These are phyloP conservation scores for Colletotrichum siamense DNA, from an alignment of 2,329 filamentous ascomycete species.

Conservation along the genomic window DNA sequence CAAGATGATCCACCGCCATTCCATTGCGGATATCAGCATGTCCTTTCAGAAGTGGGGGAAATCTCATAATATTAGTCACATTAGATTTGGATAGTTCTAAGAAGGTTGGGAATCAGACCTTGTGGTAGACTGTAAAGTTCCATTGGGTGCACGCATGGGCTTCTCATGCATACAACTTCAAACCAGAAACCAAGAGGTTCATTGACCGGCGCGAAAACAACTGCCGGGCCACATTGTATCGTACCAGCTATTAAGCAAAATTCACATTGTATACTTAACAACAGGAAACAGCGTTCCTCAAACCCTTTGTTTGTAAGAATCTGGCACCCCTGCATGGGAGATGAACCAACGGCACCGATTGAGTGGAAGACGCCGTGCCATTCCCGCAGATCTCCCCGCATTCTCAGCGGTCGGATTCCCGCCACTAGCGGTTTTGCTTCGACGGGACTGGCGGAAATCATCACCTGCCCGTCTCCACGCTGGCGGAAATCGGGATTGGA, in stretches of 20 bases:
- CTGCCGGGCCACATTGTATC: neutral
- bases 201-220: neutral
- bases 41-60: neutral
- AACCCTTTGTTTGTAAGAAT: neutral
- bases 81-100: neutral
- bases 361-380: neutral
- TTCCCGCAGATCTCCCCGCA: constrained; percentile 13
- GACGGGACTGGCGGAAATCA: constrained; percentile 10
- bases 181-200: neutral
- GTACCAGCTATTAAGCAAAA: rapidly evolving
- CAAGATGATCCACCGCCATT: neutral
- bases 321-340: neutral
- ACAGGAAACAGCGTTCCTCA: neutral
- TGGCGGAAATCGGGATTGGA: constrained; percentile 5
- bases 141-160: neutral
- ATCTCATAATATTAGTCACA: neutral
- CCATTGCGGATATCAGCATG: neutral
- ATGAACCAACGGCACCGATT: neutral
- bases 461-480: neutral
- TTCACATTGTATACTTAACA: neutral
- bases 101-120: neutral
- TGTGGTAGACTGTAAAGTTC: neutral
- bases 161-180: neutral
- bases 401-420: constrained; percentile 1
- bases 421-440: constrained; percentile 16